Evolutionary conservation across 495 filamentous ascomycete species (phyloP).

Genomic region (Penicillium daleae): DNA sequence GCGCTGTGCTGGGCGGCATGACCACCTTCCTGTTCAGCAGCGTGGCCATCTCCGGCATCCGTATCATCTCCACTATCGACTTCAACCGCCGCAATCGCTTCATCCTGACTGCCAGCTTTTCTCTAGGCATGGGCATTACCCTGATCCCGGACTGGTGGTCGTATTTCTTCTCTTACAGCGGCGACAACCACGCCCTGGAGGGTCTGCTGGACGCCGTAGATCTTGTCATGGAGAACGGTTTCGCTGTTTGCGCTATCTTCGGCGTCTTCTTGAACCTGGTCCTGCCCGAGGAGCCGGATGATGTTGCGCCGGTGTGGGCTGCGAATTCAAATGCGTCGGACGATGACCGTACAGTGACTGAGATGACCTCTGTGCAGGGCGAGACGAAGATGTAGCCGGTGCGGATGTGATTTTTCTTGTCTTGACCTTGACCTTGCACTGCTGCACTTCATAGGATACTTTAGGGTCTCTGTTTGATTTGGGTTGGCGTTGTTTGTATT

Average conservation of each 20-base stretch:
- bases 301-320: constrained; percentile 46
- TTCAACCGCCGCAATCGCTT: constrained; percentile 89
- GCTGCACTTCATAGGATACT: too few relatives aligned
- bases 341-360: too few relatives aligned
- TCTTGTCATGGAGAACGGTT: constrained; percentile 75
- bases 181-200: constrained; percentile 68
- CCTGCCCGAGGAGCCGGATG: constrained; percentile 74
- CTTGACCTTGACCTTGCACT: too few relatives aligned
- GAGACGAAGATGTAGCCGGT: background rate
- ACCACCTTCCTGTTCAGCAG: constrained; percentile 88
- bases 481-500: too few relatives aligned
- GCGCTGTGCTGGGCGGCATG: constrained; percentile 85
- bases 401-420: too few relatives aligned
- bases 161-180: constrained; percentile 74
- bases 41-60: constrained; percentile 83
- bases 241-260: constrained; percentile 68
- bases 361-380: background rate
- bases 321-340: constrained; percentile 24
- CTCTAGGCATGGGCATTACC: constrained; percentile 80
- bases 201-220: constrained; percentile 85
- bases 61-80: constrained; percentile 76
- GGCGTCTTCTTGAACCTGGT: constrained; percentile 74
- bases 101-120: constrained; percentile 77
- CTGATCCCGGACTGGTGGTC: constrained; percentile 78
- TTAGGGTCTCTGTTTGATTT: too few relatives aligned